A percentile compares a stretch with the other conserved stretches of the same genome.
Conservation (phyloP, 2,329 filamentous ascomycete genomes). For the Pseudocercospora pini-densiflorae region DNA sequence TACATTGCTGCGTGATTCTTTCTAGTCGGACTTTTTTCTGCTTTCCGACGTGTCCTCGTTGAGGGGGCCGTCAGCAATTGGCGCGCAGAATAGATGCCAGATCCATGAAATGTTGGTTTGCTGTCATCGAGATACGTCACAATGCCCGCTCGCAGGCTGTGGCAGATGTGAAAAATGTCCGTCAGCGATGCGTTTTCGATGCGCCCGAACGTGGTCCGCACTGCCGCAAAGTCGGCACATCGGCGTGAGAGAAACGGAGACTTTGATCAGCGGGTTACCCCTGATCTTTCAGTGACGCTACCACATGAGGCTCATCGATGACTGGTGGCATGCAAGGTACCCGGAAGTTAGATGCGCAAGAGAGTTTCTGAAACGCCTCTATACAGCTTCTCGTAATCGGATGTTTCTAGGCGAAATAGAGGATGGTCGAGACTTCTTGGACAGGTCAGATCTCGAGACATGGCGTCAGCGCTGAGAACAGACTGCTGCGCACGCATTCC, state of each 20-base stretch:
- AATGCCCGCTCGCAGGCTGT: background rate
- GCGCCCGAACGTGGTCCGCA: background rate
- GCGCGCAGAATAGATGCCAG: background rate
- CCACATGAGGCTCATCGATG: background rate
- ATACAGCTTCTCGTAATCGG: background rate
- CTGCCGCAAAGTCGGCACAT: no score
- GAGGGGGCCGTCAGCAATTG: background rate
- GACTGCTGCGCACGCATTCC: constrained; percentile 4
- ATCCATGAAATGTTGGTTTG: background rate
- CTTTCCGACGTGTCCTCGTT: background rate
- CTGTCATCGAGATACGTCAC: background rate
- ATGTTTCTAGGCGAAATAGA: background rate
- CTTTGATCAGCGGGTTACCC: background rate
- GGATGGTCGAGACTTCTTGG: background rate
- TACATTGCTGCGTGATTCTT: background rate
- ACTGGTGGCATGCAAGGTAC: background rate
- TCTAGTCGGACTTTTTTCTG: background rate
- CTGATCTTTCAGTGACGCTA: no score
- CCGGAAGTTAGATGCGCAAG: background rate
- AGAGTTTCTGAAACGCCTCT: background rate
- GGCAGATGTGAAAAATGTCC: background rate
- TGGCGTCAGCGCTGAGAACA: background rate
- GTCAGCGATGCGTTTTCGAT: constrained; percentile 1
- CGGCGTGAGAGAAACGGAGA: no score
- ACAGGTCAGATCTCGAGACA: background rate